A percentile compares a stretch with the other conserved stretches of the same genome.
Evolutionary conservation across 768 basidiomycete genomes (phyloP).

Genomic region (Mycena alexandri): DNA sequence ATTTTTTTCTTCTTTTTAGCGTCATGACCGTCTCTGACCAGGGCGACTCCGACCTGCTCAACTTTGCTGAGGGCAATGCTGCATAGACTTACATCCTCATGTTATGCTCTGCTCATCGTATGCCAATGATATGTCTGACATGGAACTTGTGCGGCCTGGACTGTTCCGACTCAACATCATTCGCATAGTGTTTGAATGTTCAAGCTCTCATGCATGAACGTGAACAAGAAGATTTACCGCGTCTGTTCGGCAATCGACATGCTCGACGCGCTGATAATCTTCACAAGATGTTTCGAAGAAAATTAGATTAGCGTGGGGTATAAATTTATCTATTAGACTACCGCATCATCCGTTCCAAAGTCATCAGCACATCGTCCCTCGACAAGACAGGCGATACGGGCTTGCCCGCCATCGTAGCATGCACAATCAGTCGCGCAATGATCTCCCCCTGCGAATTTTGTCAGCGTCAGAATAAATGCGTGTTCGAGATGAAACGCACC

Average conservation of each 20-base stretch:
- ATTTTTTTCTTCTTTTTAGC: slow-evolving; percentile 56
- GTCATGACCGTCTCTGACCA: slow-evolving; percentile 97
- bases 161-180: background rate
- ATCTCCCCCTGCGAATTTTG: slow-evolving; percentile 75
- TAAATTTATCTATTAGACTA: background rate
- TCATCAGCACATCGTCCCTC: slow-evolving; percentile 55
- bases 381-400: slow-evolving; percentile 41
- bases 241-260: no score
- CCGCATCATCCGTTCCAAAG: slow-evolving; percentile 57
- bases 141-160: background rate
- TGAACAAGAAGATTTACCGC: no score
- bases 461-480: slow-evolving; percentile 7
- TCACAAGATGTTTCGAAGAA: background rate
- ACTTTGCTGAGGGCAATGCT: slow-evolving; percentile 80
- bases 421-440: slow-evolving; percentile 79
- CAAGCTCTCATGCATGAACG: no score
- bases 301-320: background rate
- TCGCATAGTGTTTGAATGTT: background rate
- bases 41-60: slow-evolving; percentile 96
- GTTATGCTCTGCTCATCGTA: slow-evolving; percentile 16
- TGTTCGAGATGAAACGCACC: slow-evolving; percentile 52
- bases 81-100: slow-evolving; percentile 56
- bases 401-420: slow-evolving; percentile 59
- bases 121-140: slow-evolving; percentile 33
- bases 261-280: background rate